Conservation (phyloP, 495 filamentous ascomycete species). For the Parathielavia appendiculata region DNA sequence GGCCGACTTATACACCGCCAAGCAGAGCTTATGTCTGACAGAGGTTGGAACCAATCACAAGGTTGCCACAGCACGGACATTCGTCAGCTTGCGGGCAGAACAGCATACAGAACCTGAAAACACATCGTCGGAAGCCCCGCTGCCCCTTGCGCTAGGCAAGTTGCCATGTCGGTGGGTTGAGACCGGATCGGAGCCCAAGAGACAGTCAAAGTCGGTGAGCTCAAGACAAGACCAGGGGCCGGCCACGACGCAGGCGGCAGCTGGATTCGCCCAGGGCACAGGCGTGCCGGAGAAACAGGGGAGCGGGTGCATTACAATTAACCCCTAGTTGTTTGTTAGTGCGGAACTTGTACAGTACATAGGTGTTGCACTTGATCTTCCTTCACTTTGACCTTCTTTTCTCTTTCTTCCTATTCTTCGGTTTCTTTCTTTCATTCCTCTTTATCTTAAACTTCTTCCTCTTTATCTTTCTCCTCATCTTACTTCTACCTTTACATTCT, state of each 20-base stretch:
- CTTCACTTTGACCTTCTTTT: no score
- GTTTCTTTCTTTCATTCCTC: no score
- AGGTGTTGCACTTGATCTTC: no score
- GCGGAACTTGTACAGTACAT: no score
- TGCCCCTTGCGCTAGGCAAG: conserved; percentile 20
- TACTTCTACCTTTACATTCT: no score
- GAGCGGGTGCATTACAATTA: conserved; percentile 25
- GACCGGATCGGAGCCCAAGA: conserved; percentile 22
- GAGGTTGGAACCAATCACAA: neutral
- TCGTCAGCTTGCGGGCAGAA: conserved; percentile 5
- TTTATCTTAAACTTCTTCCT: no score
- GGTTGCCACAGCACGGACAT: neutral
- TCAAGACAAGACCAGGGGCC: conserved; percentile 22
- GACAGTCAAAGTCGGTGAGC: conserved; percentile 34
- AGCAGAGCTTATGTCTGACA: conserved; percentile 13
- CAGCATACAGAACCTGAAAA: neutral
- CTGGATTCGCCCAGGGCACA: conserved; percentile 20
- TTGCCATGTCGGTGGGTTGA: conserved; percentile 13
- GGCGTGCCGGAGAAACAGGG: conserved; percentile 24
- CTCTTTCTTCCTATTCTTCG: no score
- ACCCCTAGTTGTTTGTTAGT: no score
- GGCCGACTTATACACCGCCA: conserved; percentile 17
- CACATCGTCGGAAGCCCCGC: neutral
- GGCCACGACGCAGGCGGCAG: conserved; percentile 15
- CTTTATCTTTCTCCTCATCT: no score